Evolutionary conservation across 108 stramenopile genomes (phyloP), one percentile per base, ranked within the genome.

Genomic region (Stephanodiscus triporus): DNA sequence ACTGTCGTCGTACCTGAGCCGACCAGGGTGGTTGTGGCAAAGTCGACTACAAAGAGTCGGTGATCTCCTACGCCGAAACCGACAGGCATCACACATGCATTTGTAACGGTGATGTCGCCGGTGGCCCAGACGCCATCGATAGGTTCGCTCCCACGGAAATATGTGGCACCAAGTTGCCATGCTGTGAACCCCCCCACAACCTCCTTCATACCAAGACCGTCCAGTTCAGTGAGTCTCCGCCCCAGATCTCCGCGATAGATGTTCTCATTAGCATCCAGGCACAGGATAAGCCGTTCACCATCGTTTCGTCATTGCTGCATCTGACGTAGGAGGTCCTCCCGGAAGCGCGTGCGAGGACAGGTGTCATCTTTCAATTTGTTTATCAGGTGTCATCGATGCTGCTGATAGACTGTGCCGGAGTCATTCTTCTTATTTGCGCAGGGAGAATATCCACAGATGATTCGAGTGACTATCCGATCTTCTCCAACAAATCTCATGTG

Each of bases 281-380:
- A 42, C 40, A 42, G 40, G 40, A 42, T 42, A 42, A 42, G 40
- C 40, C 40, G 51, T 7, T 53, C 51, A 53, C 51, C 51, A 4
- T 53, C 51, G 5, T 0, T 26, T 1, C 51, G 20, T 19, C 51
- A 53, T 53, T 53, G 20, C 51, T 53, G 2, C 24, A 53, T 22
- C 51, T 53, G 49, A n/a, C 20, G 17, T 4, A 50, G 19, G 17
- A 50, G 49, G 9, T 50, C 49, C 49, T 50, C 55, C 40, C 11
- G 9, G 9, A 42, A 42, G 9, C 40, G 40, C 9, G 40, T 9
- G 11, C 66, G 26, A 34, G 26, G 66, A 53, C 66, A 68, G 23
- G 66, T 68, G 22, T 27, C 26, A 51, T 68, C 66, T 9, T 68
- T 51, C 22, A 38, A n/a, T 32, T 68, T 32, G 10, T 13, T 51